Evolutionary conservation across 768 basidiomycete genomes (phyloP), one percentile per base, ranked within the genome.

Genomic region (Boletellus ananas): DNA sequence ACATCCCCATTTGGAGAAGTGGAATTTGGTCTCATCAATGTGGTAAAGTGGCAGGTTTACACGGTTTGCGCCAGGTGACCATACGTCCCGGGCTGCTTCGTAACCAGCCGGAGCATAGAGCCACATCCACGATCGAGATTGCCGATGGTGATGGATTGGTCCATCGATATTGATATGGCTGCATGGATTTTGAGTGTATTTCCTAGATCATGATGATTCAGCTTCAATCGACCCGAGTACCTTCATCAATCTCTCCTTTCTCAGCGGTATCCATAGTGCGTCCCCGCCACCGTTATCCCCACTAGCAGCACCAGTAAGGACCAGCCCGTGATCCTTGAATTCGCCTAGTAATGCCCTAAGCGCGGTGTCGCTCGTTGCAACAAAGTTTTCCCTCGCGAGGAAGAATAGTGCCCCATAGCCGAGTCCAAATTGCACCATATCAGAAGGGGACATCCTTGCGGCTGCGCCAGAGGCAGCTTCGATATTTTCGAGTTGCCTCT

Each of bases 301-400:
- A 50, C 73, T 65, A 58, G 72, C 72, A 3, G 64, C 64, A 23
- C 72, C 70, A 21, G 57, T 16, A 35, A 90, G 73, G n/a, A 97
- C 81, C 62, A 97, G 64, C 3, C 81, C 83, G 57, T 99, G 96
- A 66, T 98, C 96, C 59, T 81, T 79, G 67, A 94, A 98, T 68
- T 98, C 96, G 12, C 84, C 84, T 45, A 98, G 71, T 31, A 95
- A 73, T 9, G 90, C 79, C 37, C 87, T 77, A 60, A 95, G 74
- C 34, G 92, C 82, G 4, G 85, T 87, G 58, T 94, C 93, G 65
- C 84, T 93, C 35, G 88, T 85, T 10, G 94, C 93, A 42, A 97
- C 81, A 58, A 97, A 95, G 41, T 88, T 78, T 42, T 90, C 87
- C 46, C 87, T 72, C 9, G 91, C 90, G 14, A 79, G 68, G 48